Conservation (phyloP, 2,329 filamentous ascomycete species). For the Aspergillus hortae region DNA sequence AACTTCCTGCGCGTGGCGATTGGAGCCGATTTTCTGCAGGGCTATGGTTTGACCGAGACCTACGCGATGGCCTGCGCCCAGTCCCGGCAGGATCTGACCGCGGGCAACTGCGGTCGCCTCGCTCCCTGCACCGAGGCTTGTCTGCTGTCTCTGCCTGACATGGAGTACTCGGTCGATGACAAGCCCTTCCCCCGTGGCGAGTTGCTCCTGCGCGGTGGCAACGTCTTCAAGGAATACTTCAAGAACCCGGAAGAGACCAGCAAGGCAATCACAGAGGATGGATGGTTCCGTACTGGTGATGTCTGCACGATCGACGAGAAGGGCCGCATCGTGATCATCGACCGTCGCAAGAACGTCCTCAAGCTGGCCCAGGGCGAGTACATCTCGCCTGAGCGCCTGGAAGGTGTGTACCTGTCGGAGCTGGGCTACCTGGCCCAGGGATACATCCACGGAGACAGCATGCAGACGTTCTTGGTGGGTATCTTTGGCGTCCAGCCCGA, state of each 20-base stretch:
- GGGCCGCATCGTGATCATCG: conserved; percentile 88
- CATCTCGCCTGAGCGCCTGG: conserved; percentile 93
- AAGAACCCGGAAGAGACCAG: conserved; percentile 83
- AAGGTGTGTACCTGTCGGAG: conserved; percentile 87
- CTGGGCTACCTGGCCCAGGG: conserved; percentile 73
- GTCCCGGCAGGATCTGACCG: conserved; percentile 63
- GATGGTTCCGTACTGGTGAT: conserved; percentile 97
- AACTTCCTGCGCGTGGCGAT: conserved; percentile 84
- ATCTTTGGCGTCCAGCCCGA: conserved; percentile 87
- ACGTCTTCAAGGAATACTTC: conserved; percentile 81
- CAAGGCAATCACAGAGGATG: conserved; percentile 77
- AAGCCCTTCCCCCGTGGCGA: conserved; percentile 88
- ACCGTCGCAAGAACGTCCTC: conserved; percentile 98
- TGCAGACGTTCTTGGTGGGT: conserved; percentile 76
- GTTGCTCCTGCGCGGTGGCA: conserved; percentile 75
- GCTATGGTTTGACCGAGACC: conserved; percentile 91
- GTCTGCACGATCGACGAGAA: conserved; percentile 80
- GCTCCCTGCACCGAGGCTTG: conserved; percentile 69
- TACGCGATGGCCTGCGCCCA: conserved; percentile 77
- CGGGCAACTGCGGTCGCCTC: conserved; percentile 78
- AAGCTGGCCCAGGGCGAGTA: conserved; percentile 98
- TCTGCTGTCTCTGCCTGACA: conserved; percentile 82
- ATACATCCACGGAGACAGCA: conserved; percentile 86
- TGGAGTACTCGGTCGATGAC: conserved; percentile 87
- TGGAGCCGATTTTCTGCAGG: conserved; percentile 74